These are phyloP conservation scores for Lachnellula suecica DNA, from an alignment of 2,329 filamentous ascomycete species.

Conservation along the genomic window DNA sequence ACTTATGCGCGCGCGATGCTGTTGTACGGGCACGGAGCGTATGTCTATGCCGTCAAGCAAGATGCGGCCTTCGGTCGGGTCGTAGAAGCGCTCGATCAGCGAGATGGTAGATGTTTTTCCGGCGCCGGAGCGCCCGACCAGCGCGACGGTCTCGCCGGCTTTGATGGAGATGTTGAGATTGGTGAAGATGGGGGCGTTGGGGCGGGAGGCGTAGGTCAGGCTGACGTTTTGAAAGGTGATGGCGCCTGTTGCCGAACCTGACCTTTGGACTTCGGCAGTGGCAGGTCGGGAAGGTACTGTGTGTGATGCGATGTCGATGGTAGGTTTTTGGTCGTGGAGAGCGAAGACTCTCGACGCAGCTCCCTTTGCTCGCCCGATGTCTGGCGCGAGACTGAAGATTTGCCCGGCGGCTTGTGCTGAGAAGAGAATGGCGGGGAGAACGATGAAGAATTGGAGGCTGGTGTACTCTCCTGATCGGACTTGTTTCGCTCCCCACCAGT, in stretches of 20 bases:
- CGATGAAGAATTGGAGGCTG: slow-evolving; percentile 72
- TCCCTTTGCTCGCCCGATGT: slow-evolving; percentile 65
- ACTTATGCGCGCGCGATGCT: slow-evolving; percentile 52
- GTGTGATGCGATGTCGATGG: slow-evolving; percentile 30
- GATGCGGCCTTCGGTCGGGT: slow-evolving; percentile 35
- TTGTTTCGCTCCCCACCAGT: slow-evolving; percentile 76
- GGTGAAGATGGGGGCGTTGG: slow-evolving; percentile 56
- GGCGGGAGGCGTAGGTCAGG: slow-evolving; percentile 65
- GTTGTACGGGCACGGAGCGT: slow-evolving; percentile 38
- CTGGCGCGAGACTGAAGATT: slow-evolving; percentile 73
- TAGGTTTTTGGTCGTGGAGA: slow-evolving; percentile 42
- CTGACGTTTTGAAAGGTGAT: slow-evolving; percentile 58
- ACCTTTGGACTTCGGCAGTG: background rate
- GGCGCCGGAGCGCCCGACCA: slow-evolving; percentile 65
- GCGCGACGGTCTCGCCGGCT: slow-evolving; percentile 59
- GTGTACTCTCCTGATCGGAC: slow-evolving; percentile 65
- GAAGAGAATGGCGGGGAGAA: slow-evolving; percentile 69
- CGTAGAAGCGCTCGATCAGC: slow-evolving; percentile 52
- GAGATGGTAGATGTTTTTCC: slow-evolving; percentile 67
- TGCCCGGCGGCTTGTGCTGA: slow-evolving; percentile 73
- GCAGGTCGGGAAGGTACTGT: background rate
- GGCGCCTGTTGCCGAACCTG: slow-evolving; percentile 28
- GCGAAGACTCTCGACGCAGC: slow-evolving; percentile 59
- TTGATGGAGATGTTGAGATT: slow-evolving; percentile 56
- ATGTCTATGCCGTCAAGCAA: slow-evolving; percentile 42